Evolutionary conservation across 1,139 yeast species (phyloP).

Genomic region (Martiniozyma asiatica): DNA sequence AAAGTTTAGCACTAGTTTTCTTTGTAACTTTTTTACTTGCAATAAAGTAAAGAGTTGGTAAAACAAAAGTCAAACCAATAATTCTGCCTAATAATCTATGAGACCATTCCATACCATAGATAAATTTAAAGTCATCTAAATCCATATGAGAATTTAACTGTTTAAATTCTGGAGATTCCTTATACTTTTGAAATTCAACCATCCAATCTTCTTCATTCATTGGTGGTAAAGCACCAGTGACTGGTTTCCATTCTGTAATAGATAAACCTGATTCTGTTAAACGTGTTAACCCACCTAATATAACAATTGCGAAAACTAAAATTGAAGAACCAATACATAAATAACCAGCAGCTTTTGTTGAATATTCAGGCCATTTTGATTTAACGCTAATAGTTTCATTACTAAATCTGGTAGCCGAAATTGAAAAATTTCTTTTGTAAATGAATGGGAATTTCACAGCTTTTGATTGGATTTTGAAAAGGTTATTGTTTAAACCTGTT

Average conservation of each 20-base stretch:
- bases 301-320: slow-evolving; percentile 86
- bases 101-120: slow-evolving; percentile 96
- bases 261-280: slow-evolving; percentile 92
- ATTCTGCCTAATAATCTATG: slow-evolving; percentile 88
- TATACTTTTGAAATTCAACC: slow-evolving; percentile 68
- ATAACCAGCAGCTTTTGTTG: slow-evolving; percentile 57
- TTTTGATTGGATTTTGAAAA: too few relatives aligned
- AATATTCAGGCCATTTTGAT: slow-evolving; percentile 23
- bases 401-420: slow-evolving; percentile 1
- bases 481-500: background rate
- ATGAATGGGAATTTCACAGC: too few relatives aligned
- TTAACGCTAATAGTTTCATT: background rate
- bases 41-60: slow-evolving; percentile 81
- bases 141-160: slow-evolving; percentile 83
- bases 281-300: slow-evolving; percentile 93
- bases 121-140: slow-evolving; percentile 87
- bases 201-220: slow-evolving; percentile 72
- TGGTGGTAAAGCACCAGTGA: slow-evolving; percentile 91
- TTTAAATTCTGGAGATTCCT: slow-evolving; percentile 82
- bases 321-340: slow-evolving; percentile 89
- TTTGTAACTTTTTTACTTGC: slow-evolving; percentile 52
- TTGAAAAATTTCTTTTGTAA: slow-evolving; percentile 2
- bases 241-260: slow-evolving; percentile 98
- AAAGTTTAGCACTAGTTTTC: slow-evolving; percentile 54
- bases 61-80: slow-evolving; percentile 70